These are phyloP conservation scores for Colletotrichum somersetense DNA, from an alignment of 2,329 filamentous ascomycete genomes.

Conservation along the genomic window DNA sequence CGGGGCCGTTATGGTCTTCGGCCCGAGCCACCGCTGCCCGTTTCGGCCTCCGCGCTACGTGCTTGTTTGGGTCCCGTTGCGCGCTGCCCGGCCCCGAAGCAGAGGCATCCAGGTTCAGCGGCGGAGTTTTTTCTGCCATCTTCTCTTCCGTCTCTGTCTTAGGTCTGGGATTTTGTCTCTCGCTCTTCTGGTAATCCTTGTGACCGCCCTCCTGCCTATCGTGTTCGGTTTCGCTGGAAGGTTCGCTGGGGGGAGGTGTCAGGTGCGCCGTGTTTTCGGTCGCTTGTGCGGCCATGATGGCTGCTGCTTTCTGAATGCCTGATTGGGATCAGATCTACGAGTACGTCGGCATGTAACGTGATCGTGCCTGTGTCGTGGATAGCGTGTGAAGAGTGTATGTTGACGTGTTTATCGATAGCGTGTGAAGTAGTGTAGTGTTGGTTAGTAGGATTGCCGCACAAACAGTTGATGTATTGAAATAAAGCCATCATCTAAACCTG, in stretches of 20 bases:
- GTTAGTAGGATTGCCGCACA: background rate
- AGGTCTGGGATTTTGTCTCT: background rate
- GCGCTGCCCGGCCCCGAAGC: background rate
- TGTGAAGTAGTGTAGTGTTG: background rate
- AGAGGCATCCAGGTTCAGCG: background rate
- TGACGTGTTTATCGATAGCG: background rate
- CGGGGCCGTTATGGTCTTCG: background rate
- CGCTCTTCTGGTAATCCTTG: too few relatives aligned
- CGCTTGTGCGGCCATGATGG: conserved; percentile 3
- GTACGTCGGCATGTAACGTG: background rate
- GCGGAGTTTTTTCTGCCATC: conserved; percentile 6
- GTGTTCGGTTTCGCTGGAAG: background rate
- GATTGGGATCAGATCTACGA: background rate
- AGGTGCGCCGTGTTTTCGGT: background rate
- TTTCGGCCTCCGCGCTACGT: background rate
- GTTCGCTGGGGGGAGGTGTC: background rate
- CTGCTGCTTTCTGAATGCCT: background rate
- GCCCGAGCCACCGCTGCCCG: background rate
- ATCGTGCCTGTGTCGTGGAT: background rate
- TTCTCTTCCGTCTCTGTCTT: conserved; percentile 15
- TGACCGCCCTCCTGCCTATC: background rate
- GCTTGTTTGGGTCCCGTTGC: background rate
- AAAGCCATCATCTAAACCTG: background rate
- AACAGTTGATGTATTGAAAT: background rate
- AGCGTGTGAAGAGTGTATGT: background rate